Evolutionary conservation across 2,329 filamentous ascomycete genomes (phyloP).

Genomic region (Sporothrix dimorphospora): DNA sequence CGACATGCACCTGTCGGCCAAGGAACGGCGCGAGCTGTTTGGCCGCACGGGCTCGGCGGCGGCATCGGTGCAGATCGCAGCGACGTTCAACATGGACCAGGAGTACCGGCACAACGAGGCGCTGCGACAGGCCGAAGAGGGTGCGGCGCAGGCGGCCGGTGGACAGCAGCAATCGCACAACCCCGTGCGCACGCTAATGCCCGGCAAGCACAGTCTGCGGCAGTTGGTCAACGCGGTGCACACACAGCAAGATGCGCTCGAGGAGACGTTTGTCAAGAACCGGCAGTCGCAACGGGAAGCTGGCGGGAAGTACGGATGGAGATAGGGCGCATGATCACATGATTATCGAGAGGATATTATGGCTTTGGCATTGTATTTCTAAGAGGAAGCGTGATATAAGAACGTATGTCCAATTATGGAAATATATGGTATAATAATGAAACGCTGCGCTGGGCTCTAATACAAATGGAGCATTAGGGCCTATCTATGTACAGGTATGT

Average conservation of each 20-base stretch:
- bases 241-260: constrained; percentile 81
- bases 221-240: constrained; percentile 84
- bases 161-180: constrained; percentile 70
- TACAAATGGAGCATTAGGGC: background rate
- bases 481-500: constrained; percentile 16
- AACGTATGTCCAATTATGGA: background rate
- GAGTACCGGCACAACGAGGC: constrained; percentile 87
- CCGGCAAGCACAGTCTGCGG: constrained; percentile 86
- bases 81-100: constrained; percentile 85
- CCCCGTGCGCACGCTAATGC: constrained; percentile 78
- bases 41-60: constrained; percentile 61
- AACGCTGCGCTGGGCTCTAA: background rate
- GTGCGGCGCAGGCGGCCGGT: constrained; percentile 57
- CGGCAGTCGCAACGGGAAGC: constrained; percentile 80
- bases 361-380: background rate
- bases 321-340: constrained; percentile 44
- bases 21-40: constrained; percentile 81
- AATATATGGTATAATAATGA: background rate
- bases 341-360: background rate
- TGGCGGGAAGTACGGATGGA: constrained; percentile 82
- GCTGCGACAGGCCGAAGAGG: constrained; percentile 69
- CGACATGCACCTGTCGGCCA: constrained; percentile 76
- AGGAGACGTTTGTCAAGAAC: constrained; percentile 84
- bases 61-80: constrained; percentile 63
- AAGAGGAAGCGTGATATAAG: background rate